A percentile compares a stretch with the other conserved stretches of the same genome.
phyloP scores from a whole-genome alignment of 768 basidiomycete species.

The Antrodiella citrinella region DNA sequence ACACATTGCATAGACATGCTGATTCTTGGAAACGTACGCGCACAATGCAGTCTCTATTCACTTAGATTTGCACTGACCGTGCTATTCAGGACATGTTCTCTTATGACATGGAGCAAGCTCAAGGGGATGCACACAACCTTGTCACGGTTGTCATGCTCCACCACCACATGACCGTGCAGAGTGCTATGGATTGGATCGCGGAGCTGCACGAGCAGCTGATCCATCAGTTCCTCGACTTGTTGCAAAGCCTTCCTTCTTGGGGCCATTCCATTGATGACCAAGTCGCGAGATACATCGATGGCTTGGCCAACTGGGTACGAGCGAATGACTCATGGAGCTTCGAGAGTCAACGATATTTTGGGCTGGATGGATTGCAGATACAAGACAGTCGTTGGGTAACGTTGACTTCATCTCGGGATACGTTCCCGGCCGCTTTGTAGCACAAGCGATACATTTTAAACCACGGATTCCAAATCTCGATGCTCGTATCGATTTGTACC shows the following conservation, averaged over 20 bases:
- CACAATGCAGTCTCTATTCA: not conserved
- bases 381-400: too few relatives aligned
- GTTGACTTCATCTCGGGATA: too few relatives aligned
- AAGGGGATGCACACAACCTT: slow-evolving; percentile 19
- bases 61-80: not conserved
- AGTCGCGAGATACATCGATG: slow-evolving; percentile 53
- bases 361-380: slow-evolving; percentile 50
- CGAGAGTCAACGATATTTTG: slow-evolving; percentile 67
- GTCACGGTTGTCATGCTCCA: slow-evolving; percentile 20
- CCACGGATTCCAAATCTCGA: too few relatives aligned
- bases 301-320: slow-evolving; percentile 67
- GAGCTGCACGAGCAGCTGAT: slow-evolving; percentile 10
- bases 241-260: slow-evolving; percentile 50
- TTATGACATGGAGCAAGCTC: slow-evolving; percentile 23
- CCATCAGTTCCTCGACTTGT: slow-evolving; percentile 15
- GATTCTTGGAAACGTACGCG: not conserved
- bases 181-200: slow-evolving; percentile 14
- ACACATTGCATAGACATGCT: not conserved
- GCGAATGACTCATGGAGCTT: slow-evolving; percentile 71
- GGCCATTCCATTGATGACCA: slow-evolving; percentile 54
- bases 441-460: too few relatives aligned
- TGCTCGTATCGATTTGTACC: too few relatives aligned
- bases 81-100: slow-evolving; percentile 20
- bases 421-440: too few relatives aligned
- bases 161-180: slow-evolving; percentile 9